Evolutionary conservation across 306 rosid species (phyloP), one percentile per base, ranked within the genome.

Genomic region (Pueraria montana): DNA sequence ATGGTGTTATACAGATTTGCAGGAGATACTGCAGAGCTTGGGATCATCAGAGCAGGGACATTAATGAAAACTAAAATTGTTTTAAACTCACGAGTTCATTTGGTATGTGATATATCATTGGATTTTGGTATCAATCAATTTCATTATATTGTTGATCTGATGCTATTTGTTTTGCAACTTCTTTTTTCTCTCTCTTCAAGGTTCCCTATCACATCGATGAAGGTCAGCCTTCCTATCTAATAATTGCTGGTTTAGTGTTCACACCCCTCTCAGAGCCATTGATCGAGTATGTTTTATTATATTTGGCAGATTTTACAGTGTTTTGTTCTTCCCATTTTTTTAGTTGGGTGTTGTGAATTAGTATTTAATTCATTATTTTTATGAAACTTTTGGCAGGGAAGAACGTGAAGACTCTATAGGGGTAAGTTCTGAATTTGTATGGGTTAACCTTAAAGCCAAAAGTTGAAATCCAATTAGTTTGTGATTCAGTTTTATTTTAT

Each of bases 181-280:
- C 36, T 30, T 70, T 2, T 75, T 6, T 50, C 48, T 21, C 65
- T 17, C 70, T 55, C 84, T 75, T 85, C 83, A 82, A 93, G 99
- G 99, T 96, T 85, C 98, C 99, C 53, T 94, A 80, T 85, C 94
- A 94, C 86, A 83, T 89, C 30, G 97, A 93, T 65, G 97, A 91
- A 73, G 97, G 94, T 70, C 98, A 90, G 83, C 98, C 98, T 73
- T 94, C 99, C 73, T 96, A 96, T 88, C 83, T 94, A 68, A 96
- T 96, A 77, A 94, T 82, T 88, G 97, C 98, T 21, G 98, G 98
- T 72, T 92, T 96, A 88, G 99, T 96, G 89, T 96, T 96, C 86
- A 96, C 98, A 73, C 99, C 98, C 53, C 98, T 96, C 66, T 96
- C 99, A 4, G 99, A 94, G 80, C 96, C 98, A 62, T 82, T 94